A percentile compares a stretch with the other conserved stretches of the same genome.
phyloP scores from a whole-genome alignment of 2,329 filamentous ascomycete species.

The Sporothrix brunneoviolacea region DNA sequence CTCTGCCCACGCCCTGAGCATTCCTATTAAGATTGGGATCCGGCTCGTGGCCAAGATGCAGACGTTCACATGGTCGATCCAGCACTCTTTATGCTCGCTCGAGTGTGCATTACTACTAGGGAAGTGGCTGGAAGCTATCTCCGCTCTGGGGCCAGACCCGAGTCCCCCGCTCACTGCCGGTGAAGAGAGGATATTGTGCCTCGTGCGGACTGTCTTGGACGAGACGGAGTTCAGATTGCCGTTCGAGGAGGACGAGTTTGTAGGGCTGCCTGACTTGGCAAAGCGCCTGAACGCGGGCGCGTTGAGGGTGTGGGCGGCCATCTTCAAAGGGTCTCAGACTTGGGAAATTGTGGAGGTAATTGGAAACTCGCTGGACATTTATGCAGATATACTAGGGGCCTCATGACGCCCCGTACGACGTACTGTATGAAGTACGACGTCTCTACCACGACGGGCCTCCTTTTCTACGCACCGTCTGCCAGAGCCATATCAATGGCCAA shows the following conservation, averaged over 20 bases:
- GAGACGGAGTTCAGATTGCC: slow-evolving; percentile 1
- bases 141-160: neutral
- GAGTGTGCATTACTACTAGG: slow-evolving; percentile 38
- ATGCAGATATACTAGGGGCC: neutral
- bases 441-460: no score
- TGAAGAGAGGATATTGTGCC: slow-evolving; percentile 36
- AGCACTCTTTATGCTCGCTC: slow-evolving; percentile 46
- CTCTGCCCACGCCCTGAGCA: slow-evolving; percentile 47
- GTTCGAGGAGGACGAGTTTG: neutral
- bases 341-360: slow-evolving; percentile 3
- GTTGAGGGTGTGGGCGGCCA: neutral
- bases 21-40: slow-evolving; percentile 46
- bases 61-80: slow-evolving; percentile 49
- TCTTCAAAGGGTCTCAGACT: neutral
- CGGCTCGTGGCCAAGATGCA: slow-evolving; percentile 46
- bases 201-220: slow-evolving; percentile 21
- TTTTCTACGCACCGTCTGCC: no score
- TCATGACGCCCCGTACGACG: no score
- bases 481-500: neutral
- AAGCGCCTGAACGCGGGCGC: neutral
- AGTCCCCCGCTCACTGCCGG: slow-evolving; percentile 29
- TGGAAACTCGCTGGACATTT: neutral
- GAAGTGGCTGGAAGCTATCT: slow-evolving; percentile 32
- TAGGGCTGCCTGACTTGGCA: neutral
- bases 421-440: no score